phyloP scores from a whole-genome alignment of 2,329 filamentous ascomycete genomes.

The Calonectria hongkongensis region DNA sequence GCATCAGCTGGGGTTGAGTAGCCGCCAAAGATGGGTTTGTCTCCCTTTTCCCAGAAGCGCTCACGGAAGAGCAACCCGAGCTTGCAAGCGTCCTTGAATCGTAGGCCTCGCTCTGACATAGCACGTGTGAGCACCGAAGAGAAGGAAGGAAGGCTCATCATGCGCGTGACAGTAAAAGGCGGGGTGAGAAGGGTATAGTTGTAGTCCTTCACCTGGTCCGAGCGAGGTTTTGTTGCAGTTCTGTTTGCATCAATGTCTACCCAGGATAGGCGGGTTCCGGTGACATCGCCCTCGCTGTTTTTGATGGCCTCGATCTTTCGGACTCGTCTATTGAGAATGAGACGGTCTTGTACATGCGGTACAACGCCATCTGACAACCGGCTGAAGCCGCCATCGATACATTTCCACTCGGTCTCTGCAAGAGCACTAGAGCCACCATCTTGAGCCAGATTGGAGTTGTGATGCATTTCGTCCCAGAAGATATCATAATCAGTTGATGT shows the following conservation, averaged over 20 bases:
- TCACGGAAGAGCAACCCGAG: slow-evolving; percentile 69
- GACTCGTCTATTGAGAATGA: background rate
- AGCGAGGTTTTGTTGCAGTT: slow-evolving; percentile 5
- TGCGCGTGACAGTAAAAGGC: slow-evolving; percentile 78
- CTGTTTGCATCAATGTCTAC: slow-evolving; percentile 68
- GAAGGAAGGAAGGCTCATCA: slow-evolving; percentile 73
- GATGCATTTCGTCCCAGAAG: slow-evolving; percentile 42
- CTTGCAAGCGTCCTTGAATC: slow-evolving; percentile 65
- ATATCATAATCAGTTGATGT: slow-evolving; percentile 40
- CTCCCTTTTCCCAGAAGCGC: slow-evolving; percentile 74
- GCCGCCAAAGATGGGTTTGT: slow-evolving; percentile 76
- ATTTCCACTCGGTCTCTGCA: slow-evolving; percentile 41
- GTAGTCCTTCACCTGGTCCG: slow-evolving; percentile 65
- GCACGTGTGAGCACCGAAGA: slow-evolving; percentile 30
- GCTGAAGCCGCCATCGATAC: slow-evolving; percentile 20
- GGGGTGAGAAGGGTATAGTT: slow-evolving; percentile 81
- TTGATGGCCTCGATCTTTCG: slow-evolving; percentile 12
- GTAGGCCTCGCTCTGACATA: slow-evolving; percentile 20
- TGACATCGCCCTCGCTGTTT: background rate
- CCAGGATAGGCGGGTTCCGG: slow-evolving; percentile 55
- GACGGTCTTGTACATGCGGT: slow-evolving; percentile 5
- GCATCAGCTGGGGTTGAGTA: slow-evolving; percentile 69
- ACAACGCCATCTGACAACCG: slow-evolving; percentile 2
- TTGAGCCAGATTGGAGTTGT: slow-evolving; percentile 40
- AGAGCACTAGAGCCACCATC: slow-evolving; percentile 32